Evolutionary conservation across 2,329 filamentous ascomycete species (phyloP).

Genomic region (Fusarium brachygibbosum): DNA sequence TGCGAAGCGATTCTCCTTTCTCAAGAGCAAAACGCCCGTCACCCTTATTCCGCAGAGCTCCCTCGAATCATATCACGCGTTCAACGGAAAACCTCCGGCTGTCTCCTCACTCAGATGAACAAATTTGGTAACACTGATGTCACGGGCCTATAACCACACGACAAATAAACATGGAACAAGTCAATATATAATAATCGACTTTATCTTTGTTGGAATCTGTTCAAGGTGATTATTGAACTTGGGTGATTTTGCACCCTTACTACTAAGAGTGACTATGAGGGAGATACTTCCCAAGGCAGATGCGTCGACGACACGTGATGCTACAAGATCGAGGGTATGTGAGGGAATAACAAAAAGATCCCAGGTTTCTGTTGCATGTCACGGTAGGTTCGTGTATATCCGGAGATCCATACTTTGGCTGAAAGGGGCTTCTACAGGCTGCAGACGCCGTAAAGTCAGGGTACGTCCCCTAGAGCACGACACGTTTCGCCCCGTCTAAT

Average conservation of each 20-base stretch:
- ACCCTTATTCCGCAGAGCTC: too few species aligned
- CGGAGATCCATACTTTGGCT: too few species aligned
- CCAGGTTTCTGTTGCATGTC: not conserved
- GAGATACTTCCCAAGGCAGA: not conserved
- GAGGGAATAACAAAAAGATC: not conserved
- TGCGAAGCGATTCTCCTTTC: not conserved
- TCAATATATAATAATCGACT: not conserved
- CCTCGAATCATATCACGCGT: not conserved
- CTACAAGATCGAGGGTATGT: not conserved
- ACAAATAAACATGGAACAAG: not conserved
- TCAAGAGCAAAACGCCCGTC: not conserved
- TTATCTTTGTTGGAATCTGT: fast-evolving
- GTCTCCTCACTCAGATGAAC: too few species aligned
- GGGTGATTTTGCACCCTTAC: not conserved
- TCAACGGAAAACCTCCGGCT: not conserved
- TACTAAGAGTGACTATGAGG: not conserved
- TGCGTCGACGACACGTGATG: not conserved
- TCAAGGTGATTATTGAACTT: fast-evolving
- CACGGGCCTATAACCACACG: not conserved
- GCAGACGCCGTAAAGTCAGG: not conserved
- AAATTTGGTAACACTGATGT: not conserved
- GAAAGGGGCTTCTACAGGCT: not conserved
- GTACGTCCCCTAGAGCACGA: not conserved
- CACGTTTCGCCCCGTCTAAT: not conserved
- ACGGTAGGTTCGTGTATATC: not conserved